Evolutionary conservation across 2,329 filamentous ascomycete genomes (phyloP).

Genomic region (Phialophora macrospora): DNA sequence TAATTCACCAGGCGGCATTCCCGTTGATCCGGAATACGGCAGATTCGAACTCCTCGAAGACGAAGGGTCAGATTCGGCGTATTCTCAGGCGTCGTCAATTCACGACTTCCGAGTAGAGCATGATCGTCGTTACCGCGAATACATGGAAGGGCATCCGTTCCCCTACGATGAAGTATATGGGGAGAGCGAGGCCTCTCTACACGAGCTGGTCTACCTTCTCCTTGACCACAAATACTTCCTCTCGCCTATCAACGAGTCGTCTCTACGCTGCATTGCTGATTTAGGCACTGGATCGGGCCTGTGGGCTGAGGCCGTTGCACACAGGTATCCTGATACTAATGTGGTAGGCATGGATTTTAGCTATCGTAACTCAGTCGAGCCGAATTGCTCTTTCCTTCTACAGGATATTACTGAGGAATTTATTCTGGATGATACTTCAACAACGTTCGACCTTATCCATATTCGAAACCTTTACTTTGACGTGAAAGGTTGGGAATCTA

Average conservation of each 20-base stretch:
- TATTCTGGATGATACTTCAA: slow-evolving; percentile 41
- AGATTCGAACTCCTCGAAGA: slow-evolving; percentile 22
- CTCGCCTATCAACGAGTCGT: slow-evolving; percentile 34
- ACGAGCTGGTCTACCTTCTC: slow-evolving; percentile 32
- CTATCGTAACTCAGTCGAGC: slow-evolving; percentile 41
- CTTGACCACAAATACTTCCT: slow-evolving; percentile 34
- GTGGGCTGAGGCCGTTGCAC: slow-evolving; percentile 45
- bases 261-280: slow-evolving; percentile 40
- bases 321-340: slow-evolving; percentile 42
- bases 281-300: slow-evolving; percentile 45
- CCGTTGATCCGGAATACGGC: slow-evolving; percentile 31
- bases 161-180: slow-evolving; percentile 38
- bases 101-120: slow-evolving; percentile 44
- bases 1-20: slow-evolving; percentile 30
- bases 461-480: slow-evolving; percentile 47
- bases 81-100: slow-evolving; percentile 40
- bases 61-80: slow-evolving; percentile 32
- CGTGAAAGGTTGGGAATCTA: slow-evolving; percentile 43
- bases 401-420: slow-evolving; percentile 46
- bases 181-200: slow-evolving; percentile 33
- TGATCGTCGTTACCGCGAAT: slow-evolving; percentile 45
- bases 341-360: slow-evolving; percentile 48
- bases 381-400: slow-evolving; percentile 44
- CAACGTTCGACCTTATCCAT: slow-evolving; percentile 52
- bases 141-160: slow-evolving; percentile 40